A percentile compares a stretch with the other conserved stretches of the same genome.
Conservation (phyloP, 2,329 filamentous ascomycete genomes). For the Colletotrichum sp. region DNA sequence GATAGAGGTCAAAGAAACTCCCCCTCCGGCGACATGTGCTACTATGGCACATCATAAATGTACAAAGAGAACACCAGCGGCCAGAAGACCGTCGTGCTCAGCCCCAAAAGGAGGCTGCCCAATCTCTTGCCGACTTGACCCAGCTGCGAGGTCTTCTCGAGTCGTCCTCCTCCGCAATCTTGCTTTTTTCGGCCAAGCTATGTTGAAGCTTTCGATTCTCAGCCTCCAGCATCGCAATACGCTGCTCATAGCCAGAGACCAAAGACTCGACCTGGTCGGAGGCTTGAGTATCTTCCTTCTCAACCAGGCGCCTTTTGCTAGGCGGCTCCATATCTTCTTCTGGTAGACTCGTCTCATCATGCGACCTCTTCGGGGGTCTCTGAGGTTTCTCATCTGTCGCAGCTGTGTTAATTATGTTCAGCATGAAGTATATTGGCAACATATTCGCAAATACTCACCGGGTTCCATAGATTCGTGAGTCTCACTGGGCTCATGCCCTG, state of each 20-base stretch:
- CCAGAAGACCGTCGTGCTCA: background rate
- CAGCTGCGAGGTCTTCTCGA: background rate
- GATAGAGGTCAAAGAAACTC: background rate
- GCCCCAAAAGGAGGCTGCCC: background rate
- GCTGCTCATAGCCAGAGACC: background rate
- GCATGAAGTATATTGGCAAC: background rate
- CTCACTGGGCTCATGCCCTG: fast-evolving
- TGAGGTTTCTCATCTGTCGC: background rate
- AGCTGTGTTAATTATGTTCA: fast-evolving
- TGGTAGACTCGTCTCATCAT: background rate
- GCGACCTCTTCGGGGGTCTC: background rate
- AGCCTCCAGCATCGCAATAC: background rate
- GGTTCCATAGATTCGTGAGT: background rate
- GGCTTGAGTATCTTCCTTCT: background rate
- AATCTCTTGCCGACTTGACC: background rate
- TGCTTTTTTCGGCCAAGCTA: background rate
- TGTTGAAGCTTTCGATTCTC: background rate
- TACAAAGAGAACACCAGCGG: background rate
- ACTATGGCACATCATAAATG: background rate
- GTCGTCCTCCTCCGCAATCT: background rate
- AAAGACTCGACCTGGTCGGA: background rate
- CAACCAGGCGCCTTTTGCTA: fast-evolving
- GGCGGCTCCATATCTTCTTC: background rate
- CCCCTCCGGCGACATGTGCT: fast-evolving
- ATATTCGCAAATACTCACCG: background rate